A percentile compares a stretch with the other conserved stretches of the same genome.
Evolutionary conservation across 768 basidiomycete species (phyloP).

Genomic region (Paxillus rubicundulus): DNA sequence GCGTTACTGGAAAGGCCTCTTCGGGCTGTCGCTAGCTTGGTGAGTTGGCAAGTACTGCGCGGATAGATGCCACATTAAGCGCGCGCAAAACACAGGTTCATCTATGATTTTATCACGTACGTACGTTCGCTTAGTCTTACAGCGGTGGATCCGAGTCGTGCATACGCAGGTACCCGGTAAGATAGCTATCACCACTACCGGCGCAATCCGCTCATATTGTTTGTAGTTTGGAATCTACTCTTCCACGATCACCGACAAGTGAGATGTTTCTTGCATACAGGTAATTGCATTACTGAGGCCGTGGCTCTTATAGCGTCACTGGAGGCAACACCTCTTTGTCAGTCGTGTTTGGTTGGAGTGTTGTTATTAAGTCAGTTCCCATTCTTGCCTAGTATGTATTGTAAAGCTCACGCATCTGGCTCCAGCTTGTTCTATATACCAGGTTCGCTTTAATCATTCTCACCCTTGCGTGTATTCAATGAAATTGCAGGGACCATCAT

Average conservation of each 20-base stretch:
- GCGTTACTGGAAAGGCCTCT: constrained; percentile 75
- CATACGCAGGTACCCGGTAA: constrained; percentile 56
- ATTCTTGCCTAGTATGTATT: background rate
- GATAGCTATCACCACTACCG: constrained; percentile 20
- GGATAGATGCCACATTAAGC: background rate
- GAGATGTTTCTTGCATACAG: constrained; percentile 13
- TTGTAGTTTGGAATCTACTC: constrained; percentile 77
- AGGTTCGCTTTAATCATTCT: constrained; percentile 29
- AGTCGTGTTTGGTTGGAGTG: constrained; percentile 79
- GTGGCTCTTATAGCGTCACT: constrained; percentile 47
- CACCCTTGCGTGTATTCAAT: constrained; percentile 10
- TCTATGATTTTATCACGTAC: constrained; percentile 79
- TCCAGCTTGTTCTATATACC: constrained; percentile 64
- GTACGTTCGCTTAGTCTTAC: constrained; percentile 21
- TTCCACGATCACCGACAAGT: constrained; percentile 70
- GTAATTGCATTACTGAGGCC: background rate
- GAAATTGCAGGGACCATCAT: constrained; percentile 49
- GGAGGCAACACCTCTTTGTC: constrained; percentile 49
- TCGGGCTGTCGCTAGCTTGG: constrained; percentile 79
- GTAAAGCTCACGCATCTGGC: constrained; percentile 5
- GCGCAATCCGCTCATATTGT: constrained; percentile 2
- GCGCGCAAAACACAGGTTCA: constrained; percentile 44
- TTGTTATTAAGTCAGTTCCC: constrained; percentile 70
- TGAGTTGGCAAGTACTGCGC: constrained; percentile 18
- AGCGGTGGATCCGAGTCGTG: background rate